Conservation (phyloP, 306 rosid genomes). For the Dalbergia cochinchinensis region DNA sequence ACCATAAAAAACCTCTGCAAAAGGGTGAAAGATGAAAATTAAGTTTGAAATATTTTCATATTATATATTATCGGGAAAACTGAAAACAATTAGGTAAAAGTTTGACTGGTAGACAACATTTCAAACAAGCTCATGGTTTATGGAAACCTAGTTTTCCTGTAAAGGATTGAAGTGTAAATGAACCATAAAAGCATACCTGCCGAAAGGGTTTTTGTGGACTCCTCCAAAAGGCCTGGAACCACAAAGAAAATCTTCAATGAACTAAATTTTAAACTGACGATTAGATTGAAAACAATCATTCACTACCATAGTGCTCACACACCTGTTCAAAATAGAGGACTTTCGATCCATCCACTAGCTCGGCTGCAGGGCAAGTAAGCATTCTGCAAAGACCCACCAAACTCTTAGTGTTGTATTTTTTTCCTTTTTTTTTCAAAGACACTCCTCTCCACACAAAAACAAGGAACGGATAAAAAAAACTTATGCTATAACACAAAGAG, state of each 20-base stretch:
- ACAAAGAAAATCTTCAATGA: slow-evolving; percentile 44
- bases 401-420: neutral
- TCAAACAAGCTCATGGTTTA: slow-evolving; percentile 4
- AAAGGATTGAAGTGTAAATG: slow-evolving; percentile 3
- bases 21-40: slow-evolving; percentile 14
- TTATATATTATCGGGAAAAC: slow-evolving; percentile 9
- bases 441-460: neutral
- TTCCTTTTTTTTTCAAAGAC: neutral
- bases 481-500: neutral
- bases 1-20: slow-evolving; percentile 94
- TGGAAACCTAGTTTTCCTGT: neutral
- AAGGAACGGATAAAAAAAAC: neutral
- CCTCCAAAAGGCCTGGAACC: slow-evolving; percentile 93
- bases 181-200: slow-evolving; percentile 63
- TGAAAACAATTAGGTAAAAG: neutral
- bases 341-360: slow-evolving; percentile 90
- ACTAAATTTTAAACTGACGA: neutral
- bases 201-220: slow-evolving; percentile 96
- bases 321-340: slow-evolving; percentile 94
- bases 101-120: slow-evolving; percentile 18
- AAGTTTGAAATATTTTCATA: neutral
- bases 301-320: slow-evolving; percentile 8
- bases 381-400: slow-evolving; percentile 39
- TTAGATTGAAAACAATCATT: neutral
- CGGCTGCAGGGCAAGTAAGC: slow-evolving; percentile 94